Evolutionary conservation across 805 yeast genomes (phyloP).

Genomic region (Yarrowia bubula): DNA sequence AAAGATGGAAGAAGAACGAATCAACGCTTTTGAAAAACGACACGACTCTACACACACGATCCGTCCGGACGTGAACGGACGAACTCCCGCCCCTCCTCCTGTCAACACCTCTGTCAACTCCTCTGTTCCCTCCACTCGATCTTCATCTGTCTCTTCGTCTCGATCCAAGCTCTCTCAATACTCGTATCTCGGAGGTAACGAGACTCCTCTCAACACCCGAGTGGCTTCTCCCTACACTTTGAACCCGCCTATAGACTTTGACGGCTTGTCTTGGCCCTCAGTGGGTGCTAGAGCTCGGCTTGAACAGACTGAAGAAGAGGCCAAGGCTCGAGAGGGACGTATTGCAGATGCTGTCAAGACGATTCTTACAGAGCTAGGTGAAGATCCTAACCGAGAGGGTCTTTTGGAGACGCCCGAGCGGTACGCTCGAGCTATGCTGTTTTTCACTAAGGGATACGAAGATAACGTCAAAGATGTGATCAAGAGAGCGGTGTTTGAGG

Average conservation of each 20-base stretch:
- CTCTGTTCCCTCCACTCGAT: not conserved
- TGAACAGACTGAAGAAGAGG: constrained; percentile 65
- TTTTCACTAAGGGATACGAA: constrained; percentile 94
- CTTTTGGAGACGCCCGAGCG: constrained; percentile 91
- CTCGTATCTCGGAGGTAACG: not conserved
- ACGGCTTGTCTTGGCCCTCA: constrained; percentile 94
- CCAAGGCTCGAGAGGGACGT: constrained; percentile 62
- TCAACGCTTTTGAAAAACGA: constrained; percentile 13
- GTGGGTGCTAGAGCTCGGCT: constrained; percentile 76
- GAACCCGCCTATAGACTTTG: constrained; percentile 82
- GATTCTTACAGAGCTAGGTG: constrained; percentile 80
- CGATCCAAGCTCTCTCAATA: constrained; percentile 12
- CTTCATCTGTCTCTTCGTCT: constrained; percentile 11
- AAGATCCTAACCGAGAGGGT: constrained; percentile 86
- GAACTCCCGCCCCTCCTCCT: not conserved
- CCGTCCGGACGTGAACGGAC: constrained; percentile 11
- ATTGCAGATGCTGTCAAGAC: constrained; percentile 81
- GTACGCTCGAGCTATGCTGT: constrained; percentile 94
- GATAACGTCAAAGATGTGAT: constrained; percentile 89
- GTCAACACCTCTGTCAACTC: not conserved
- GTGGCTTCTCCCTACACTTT: constrained; percentile 78
- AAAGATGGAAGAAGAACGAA: not conserved
- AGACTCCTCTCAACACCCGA: constrained; percentile 29
- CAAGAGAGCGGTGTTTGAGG: constrained; percentile 94
- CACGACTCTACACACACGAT: constrained; percentile 21